phyloP scores from a whole-genome alignment of 345 rosid genomes.

The Rhodomyrtus tomentosa region DNA sequence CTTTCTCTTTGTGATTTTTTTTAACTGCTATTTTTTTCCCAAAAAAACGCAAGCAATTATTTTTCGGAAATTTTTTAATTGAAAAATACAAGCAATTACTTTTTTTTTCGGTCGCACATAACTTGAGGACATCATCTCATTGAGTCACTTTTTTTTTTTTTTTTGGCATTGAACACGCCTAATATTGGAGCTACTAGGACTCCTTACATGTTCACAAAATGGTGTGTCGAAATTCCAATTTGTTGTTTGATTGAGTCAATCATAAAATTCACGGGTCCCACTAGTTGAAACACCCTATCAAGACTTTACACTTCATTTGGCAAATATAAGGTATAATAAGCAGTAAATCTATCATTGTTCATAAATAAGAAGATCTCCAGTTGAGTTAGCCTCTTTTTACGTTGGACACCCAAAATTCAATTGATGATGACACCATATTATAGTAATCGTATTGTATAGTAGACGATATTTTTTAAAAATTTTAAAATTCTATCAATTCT shows the following conservation, averaged over 20 bases:
- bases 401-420: no score
- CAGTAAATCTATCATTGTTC: no score
- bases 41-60: no score
- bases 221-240: background rate
- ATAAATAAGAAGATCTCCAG: no score
- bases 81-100: no score
- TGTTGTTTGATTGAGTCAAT: background rate
- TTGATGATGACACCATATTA: no score
- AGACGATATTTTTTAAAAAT: background rate
- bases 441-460: background rate
- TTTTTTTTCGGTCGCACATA: no score
- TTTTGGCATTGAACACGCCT: background rate
- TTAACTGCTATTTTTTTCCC: no score
- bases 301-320: background rate
- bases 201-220: background rate
- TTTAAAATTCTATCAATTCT: background rate
- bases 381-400: background rate
- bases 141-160: background rate
- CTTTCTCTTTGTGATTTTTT: background rate
- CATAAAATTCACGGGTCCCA: background rate
- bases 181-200: background rate
- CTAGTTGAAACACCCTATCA: background rate
- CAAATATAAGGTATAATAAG: no score
- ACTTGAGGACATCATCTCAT: no score
- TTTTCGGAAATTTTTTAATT: no score